Conservation (phyloP, 2,329 filamentous ascomycete genomes). For the Phoma sp. region DNA sequence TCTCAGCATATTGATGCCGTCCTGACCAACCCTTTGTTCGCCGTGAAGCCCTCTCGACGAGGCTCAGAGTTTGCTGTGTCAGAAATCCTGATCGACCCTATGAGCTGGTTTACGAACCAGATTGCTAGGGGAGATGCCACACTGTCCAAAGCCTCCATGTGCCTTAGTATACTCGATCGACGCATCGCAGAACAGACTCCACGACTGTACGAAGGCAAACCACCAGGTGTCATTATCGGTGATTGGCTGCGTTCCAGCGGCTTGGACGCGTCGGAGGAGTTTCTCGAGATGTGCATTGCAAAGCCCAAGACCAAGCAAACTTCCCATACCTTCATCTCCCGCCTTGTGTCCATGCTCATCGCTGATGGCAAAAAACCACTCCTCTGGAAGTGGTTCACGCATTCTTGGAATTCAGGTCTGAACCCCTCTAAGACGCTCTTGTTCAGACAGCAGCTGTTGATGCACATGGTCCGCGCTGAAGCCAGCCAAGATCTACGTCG, state of each 20-base stretch:
- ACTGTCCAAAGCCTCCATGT: constrained; percentile 48
- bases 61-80: constrained; percentile 35
- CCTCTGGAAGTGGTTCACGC: constrained; percentile 43
- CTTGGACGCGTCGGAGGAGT: constrained; percentile 36
- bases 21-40: constrained; percentile 60
- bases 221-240: constrained; percentile 31
- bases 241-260: constrained; percentile 43
- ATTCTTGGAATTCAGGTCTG: neutral
- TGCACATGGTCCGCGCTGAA: constrained; percentile 30
- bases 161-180: constrained; percentile 44
- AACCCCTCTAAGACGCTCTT: constrained; percentile 21
- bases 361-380: constrained; percentile 28
- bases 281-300: constrained; percentile 27
- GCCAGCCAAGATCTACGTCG: constrained; percentile 20
- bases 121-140: constrained; percentile 49
- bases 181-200: constrained; percentile 11
- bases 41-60: constrained; percentile 37
- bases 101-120: constrained; percentile 52
- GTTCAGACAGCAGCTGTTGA: constrained; percentile 36
- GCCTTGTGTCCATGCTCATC: constrained; percentile 32
- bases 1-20: constrained; percentile 59
- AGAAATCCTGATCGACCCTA: constrained; percentile 45
- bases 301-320: constrained; percentile 12
- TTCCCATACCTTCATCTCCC: constrained; percentile 22
- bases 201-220: constrained; percentile 13